These are phyloP conservation scores for Fusarium chaquense DNA, from an alignment of 2,329 filamentous ascomycete genomes.

Conservation along the genomic window DNA sequence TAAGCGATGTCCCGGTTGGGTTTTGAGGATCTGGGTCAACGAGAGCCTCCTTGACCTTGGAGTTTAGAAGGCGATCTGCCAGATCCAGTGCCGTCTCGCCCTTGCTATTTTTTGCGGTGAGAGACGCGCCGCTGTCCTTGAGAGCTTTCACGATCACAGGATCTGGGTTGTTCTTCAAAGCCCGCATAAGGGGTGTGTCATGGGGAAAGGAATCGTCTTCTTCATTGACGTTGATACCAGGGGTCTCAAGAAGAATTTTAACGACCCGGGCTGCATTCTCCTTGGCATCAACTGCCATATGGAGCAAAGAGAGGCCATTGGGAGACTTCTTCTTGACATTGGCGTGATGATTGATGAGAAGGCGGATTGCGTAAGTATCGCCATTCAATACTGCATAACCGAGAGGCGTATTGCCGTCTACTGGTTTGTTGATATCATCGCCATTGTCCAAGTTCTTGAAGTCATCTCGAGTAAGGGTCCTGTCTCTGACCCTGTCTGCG, in stretches of 20 bases:
- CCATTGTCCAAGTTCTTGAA: background rate
- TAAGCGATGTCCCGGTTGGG: background rate
- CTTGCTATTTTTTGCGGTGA: background rate
- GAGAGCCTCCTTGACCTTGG: background rate
- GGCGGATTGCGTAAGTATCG: background rate
- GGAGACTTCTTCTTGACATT: background rate
- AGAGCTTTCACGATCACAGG: background rate
- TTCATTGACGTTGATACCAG: background rate
- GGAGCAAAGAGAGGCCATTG: background rate
- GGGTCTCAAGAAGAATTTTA: background rate
- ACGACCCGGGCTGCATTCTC: slow-evolving; percentile 2
- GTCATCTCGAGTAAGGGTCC: slow-evolving; percentile 1
- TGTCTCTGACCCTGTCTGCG: slow-evolving; percentile 2
- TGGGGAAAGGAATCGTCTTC: slow-evolving; percentile 8
- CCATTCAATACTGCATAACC: slow-evolving; percentile 1
- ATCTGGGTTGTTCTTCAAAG: slow-evolving; percentile 3
- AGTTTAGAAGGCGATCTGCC: background rate
- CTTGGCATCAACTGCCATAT: slow-evolving; percentile 7
- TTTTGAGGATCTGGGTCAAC: background rate
- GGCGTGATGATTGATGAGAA: background rate
- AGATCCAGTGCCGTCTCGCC: background rate
- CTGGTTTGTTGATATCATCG: background rate
- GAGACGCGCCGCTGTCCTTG: background rate
- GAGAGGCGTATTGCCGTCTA: background rate
- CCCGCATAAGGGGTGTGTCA: slow-evolving; percentile 1